Conservation (phyloP, 345 rosid species). For the Gossypium stocksii region DNA sequence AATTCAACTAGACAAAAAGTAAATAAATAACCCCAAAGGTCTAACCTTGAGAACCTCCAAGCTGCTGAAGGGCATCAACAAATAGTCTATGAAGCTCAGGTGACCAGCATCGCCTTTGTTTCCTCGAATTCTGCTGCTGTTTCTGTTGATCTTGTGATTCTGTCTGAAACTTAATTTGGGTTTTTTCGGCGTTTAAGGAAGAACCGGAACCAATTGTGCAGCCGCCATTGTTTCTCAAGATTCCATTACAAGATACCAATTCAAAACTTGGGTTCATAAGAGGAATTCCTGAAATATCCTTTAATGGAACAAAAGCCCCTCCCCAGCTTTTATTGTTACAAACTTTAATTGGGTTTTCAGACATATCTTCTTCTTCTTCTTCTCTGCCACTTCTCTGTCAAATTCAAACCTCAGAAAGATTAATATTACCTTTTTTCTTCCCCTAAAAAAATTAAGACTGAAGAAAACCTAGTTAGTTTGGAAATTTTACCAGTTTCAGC, state of each 20-base stretch:
- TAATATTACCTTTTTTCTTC: too few species aligned
- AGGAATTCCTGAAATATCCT: constrained; percentile 34
- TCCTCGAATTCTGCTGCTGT: constrained; percentile 38
- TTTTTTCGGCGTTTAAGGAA: not conserved
- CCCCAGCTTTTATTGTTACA: constrained; percentile 25
- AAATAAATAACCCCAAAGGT: constrained; percentile 8
- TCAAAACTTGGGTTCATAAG: constrained; percentile 35
- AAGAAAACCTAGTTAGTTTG: too few species aligned
- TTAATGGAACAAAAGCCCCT: constrained; percentile 42
- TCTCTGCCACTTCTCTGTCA: not conserved
- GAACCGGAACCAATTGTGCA: constrained; percentile 11
- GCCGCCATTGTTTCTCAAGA: constrained; percentile 2
- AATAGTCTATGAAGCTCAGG: constrained; percentile 72
- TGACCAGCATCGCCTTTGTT: constrained; percentile 78
- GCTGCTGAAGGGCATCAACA: constrained; percentile 58
- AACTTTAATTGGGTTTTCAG: constrained; percentile 19
- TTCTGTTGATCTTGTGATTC: constrained; percentile 10
- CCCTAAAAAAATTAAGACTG: not conserved
- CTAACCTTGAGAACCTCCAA: constrained; percentile 74
- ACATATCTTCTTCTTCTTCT: not conserved
- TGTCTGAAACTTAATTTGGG: not conserved
- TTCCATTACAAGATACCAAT: constrained; percentile 16
- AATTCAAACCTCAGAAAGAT: not conserved
- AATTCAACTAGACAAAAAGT: not conserved
- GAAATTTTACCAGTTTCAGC: not conserved